Evolutionary conservation across 2,329 filamentous ascomycete species (phyloP).

Genomic region (Aspergillus chevalieri): DNA sequence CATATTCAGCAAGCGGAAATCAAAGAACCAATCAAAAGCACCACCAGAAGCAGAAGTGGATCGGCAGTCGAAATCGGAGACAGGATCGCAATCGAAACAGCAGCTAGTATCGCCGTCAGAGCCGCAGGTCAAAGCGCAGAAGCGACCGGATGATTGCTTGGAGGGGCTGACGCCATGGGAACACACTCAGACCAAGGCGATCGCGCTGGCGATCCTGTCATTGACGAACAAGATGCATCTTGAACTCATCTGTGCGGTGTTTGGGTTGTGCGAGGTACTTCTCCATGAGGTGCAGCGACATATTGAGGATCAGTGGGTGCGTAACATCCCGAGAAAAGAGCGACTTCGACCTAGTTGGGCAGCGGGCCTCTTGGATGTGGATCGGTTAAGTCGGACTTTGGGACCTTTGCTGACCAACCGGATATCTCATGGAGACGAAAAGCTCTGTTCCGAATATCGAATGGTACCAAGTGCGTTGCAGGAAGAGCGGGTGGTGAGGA

Average conservation of each 20-base stretch:
- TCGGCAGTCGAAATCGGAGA: constrained; percentile 7
- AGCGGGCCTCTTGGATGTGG: constrained; percentile 18
- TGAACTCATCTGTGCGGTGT: constrained; percentile 36
- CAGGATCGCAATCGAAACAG: background rate
- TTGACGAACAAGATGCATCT: constrained; percentile 33
- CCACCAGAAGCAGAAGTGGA: too few relatives aligned
- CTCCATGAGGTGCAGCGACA: constrained; percentile 21
- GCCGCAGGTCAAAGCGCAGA: background rate
- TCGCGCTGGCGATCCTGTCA: constrained; percentile 32
- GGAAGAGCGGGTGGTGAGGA: constrained; percentile 19
- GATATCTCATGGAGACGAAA: background rate
- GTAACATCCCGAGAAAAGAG: background rate
- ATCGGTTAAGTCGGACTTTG: constrained; percentile 27
- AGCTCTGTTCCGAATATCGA: background rate
- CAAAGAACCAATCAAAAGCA: too few relatives aligned
- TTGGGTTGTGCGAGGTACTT: constrained; percentile 31
- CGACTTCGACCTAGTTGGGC: constrained; percentile 13
- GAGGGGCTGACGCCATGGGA: constrained; percentile 12
- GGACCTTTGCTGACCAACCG: constrained; percentile 25
- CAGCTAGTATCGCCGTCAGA: too few relatives aligned
- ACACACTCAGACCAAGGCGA: constrained; percentile 25
- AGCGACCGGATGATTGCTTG: constrained; percentile 15
- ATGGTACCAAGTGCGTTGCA: background rate
- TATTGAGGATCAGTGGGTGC: background rate
- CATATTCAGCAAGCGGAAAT: too few relatives aligned